Evolutionary conservation across 441 rosid genomes (phyloP).

Genomic region (Erodium texanum): DNA sequence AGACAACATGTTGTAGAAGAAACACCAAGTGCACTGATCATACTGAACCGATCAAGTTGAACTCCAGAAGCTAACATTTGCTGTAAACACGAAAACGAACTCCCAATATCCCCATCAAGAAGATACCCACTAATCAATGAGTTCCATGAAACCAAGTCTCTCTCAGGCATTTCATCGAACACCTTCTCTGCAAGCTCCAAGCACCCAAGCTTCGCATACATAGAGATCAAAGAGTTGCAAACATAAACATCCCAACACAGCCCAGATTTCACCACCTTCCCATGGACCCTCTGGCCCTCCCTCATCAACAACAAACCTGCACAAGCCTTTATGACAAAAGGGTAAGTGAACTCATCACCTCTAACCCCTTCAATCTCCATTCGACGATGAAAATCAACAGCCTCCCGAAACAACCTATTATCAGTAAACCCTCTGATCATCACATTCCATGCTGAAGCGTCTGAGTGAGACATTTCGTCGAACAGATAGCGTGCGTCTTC

Average conservation of each 20-base stretch:
- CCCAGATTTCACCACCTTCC: neutral
- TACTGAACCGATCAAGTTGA: neutral
- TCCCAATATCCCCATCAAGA: neutral
- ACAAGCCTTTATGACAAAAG: neutral
- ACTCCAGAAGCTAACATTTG: neutral
- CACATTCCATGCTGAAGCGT: neutral
- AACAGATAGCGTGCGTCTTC: neutral
- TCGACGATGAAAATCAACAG: neutral
- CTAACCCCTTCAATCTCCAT: neutral
- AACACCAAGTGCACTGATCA: neutral
- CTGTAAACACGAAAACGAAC: neutral
- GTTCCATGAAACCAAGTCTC: neutral
- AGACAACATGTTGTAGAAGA: neutral
- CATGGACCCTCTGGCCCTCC: neutral
- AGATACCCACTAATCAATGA: neutral
- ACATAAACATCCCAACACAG: neutral
- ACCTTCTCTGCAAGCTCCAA: neutral
- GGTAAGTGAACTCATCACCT: neutral
- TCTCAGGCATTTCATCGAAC: neutral
- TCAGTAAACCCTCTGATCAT: neutral
- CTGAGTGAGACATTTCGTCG: neutral
- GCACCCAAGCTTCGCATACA: conserved; percentile 1
- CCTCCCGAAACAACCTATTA: neutral
- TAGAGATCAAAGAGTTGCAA: neutral
- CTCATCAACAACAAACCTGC: neutral